Evolutionary conservation across 176 grass and related monocot genomes (phyloP).

Genomic region (Oryza officinalis): DNA sequence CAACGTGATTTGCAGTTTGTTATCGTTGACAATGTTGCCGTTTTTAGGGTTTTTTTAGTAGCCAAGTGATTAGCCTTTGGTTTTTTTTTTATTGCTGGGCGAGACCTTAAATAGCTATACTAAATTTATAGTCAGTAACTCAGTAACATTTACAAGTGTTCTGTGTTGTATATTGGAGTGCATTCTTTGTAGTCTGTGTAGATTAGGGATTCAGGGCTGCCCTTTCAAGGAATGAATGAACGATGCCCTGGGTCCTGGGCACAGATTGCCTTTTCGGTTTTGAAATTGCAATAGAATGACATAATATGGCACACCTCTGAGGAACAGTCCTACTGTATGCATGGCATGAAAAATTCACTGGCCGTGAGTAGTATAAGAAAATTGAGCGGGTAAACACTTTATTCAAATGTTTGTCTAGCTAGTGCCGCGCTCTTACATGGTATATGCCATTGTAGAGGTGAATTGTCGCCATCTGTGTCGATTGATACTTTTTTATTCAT

Average conservation of each 20-base stretch:
- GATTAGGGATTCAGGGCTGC: not conserved
- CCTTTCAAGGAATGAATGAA: slow-evolving; percentile 14
- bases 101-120: not conserved
- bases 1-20: slow-evolving; percentile 3
- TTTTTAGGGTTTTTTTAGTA: not conserved
- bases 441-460: slow-evolving; percentile 9
- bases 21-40: not conserved
- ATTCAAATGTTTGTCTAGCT: not conserved
- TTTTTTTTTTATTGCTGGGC: not conserved
- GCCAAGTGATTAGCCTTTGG: not conserved
- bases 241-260: not conserved
- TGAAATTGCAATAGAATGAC: not conserved
- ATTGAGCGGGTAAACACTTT: not conserved
- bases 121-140: not conserved
- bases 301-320: not conserved
- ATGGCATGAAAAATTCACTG: not conserved
- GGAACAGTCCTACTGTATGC: not conserved
- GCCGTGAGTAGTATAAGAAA: not conserved
- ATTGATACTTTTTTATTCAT: not conserved
- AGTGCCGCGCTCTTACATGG: not conserved
- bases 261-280: slow-evolving; percentile 20
- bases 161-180: not conserved
- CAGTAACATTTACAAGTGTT: not conserved
- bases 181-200: not conserved
- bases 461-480: slow-evolving; percentile 3